Percentiles rank a stretch among this genome's conserved stretches.
phyloP scores from a whole-genome alignment of 805 yeast species.

The Hanseniaspora singularis region DNA sequence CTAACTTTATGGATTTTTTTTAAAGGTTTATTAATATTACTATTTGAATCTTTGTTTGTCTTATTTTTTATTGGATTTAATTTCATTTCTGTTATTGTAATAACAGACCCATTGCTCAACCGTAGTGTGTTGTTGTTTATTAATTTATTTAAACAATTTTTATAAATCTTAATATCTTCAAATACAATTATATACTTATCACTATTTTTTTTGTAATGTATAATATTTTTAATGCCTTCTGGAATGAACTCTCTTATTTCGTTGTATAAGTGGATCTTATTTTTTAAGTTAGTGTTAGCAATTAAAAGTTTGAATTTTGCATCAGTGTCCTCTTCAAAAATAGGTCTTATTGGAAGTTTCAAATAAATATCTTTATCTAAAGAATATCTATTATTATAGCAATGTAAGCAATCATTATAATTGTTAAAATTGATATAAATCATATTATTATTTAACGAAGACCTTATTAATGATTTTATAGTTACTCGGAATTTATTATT shows the following conservation, averaged over 20 bases:
- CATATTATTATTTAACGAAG: background rate
- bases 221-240: constrained; percentile 8
- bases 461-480: constrained; percentile 3
- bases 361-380: background rate
- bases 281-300: constrained; percentile 1
- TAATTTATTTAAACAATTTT: background rate
- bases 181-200: constrained; percentile 2
- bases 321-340: background rate
- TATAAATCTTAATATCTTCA: background rate
- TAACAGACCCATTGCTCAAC: background rate
- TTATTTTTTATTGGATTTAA: no score
- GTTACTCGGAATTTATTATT: constrained; percentile 10
- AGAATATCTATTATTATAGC: background rate
- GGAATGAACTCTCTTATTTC: constrained; percentile 13
- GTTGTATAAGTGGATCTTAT: constrained; percentile 5
- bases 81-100: constrained; percentile 1
- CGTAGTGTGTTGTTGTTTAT: background rate
- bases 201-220: constrained; percentile 1
- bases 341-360: constrained; percentile 2
- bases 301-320: background rate
- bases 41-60: background rate
- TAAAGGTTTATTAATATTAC: background rate
- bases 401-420: background rate
- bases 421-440: constrained; percentile 2
- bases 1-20: constrained; percentile 1